Evolutionary conservation across 139 green algal genomes (phyloP), one percentile per base, ranked within the genome.

Genomic region (Picochlorum sp.): DNA sequence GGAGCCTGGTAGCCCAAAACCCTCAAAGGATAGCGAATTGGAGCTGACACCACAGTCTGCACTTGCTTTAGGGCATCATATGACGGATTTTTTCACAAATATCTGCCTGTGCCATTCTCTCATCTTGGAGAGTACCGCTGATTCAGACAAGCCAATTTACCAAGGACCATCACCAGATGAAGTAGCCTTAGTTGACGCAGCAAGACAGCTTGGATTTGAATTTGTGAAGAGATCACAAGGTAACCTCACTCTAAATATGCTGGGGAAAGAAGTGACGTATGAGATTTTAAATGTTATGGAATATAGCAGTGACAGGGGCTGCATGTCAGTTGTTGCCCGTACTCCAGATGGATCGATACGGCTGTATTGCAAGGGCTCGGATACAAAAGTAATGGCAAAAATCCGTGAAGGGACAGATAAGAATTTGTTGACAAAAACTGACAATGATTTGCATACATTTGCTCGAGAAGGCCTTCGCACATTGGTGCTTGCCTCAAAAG

Each of bases 121-220:
- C 21, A 87, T 88, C 44, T 51, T 85, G 30, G 81, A 88, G 65
- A 45, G 66, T 8, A 57, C 60, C 45, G 24, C 20, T 21, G 30
- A 64, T 20, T 67, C n/a, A 23, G 65, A 50, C 6, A 49, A 57
- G 1, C 23, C 59, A 23, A 6, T 79, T 21, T 84, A 76, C 58
- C 72, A 85, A 85, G 88, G 89, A n/a, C 72, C 87, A 1, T 96
- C 86, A 0, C 93, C 93, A 10, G 93, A 99, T 71, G 93, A 99
- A 79, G 85, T 90, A 57, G 93, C 93, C 7, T 79, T 99, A 51
- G 91, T 99, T 60, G 78, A 92, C 45, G 93, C 86, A 13, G 92
- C 88, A 3, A 87, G 91, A 34, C 83, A 85, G 62, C 63, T 97
- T 49, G 92, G 92, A 30, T 96, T 91, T 71, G 77, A 81, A 54